A percentile compares a stretch with the other conserved stretches of the same genome.
These are phyloP conservation scores for Rhizopus delemar DNA, from an alignment of 371 early-diverging fungal genomes.

Conservation along the genomic window DNA sequence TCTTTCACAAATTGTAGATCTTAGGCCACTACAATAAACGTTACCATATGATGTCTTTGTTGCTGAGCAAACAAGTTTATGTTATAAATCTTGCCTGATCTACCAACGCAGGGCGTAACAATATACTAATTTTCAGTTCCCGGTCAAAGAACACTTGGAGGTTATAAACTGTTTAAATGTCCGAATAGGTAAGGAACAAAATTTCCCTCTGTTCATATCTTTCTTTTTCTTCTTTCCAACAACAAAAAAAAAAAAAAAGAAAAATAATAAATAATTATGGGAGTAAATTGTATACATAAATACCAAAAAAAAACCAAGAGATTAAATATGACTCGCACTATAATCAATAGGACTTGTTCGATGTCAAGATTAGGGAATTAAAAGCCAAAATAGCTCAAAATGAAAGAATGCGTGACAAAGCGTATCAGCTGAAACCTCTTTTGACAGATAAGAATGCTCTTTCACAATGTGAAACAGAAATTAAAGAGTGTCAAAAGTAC, in stretches of 20 bases:
- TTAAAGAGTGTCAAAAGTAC: slow-evolving; percentile 78
- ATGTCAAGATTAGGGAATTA: slow-evolving; percentile 51
- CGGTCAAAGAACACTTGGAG: no score
- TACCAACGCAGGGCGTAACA: no score
- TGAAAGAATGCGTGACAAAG: slow-evolving; percentile 67
- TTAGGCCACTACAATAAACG: no score
- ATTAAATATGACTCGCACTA: neutral
- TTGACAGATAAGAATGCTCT: slow-evolving; percentile 67
- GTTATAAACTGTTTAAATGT: neutral
- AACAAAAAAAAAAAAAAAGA: no score
- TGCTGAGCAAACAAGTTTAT: no score
- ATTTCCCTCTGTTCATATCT: neutral
- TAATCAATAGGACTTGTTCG: neutral
- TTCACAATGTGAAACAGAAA: slow-evolving; percentile 78
- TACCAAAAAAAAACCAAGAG: neutral
- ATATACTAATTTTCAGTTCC: no score
- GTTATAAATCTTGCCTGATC: no score
- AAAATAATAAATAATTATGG: neutral
- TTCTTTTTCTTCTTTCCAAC: neutral
- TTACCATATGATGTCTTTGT: no score
- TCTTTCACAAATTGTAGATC: no score
- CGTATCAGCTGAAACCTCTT: slow-evolving; percentile 65
- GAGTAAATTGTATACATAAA: neutral
- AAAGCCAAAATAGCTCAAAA: slow-evolving; percentile 66
- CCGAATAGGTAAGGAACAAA: neutral